Evolutionary conservation across 441 rosid species (phyloP).

Genomic region (Raphanus hybrid): DNA sequence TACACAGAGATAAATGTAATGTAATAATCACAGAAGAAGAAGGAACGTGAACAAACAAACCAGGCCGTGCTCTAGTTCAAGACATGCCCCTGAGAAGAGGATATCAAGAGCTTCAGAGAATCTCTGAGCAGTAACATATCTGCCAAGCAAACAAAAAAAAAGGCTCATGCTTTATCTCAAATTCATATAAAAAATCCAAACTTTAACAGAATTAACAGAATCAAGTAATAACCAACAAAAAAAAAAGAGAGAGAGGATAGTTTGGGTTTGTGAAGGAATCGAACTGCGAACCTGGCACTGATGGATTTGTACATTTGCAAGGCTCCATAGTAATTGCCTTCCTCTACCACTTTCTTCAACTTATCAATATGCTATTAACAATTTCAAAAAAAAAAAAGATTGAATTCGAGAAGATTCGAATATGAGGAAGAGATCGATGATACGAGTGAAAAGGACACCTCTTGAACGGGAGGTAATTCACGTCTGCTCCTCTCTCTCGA

Average conservation of each 20-base stretch:
- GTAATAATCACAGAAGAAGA: background rate
- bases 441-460: conserved; percentile 48
- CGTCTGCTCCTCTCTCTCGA: conserved; percentile 69
- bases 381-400: background rate
- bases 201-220: conserved; percentile 5
- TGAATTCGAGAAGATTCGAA: background rate
- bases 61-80: conserved; percentile 79
- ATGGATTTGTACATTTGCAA: conserved; percentile 96
- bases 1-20: background rate
- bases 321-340: conserved; percentile 90
- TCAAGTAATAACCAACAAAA: background rate
- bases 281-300: conserved; percentile 63
- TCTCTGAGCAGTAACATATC: conserved; percentile 81
- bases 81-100: conserved; percentile 81
- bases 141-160: conserved; percentile 40
- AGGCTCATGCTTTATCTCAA: conserved; percentile 27
- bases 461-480: conserved; percentile 76
- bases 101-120: conserved; percentile 83
- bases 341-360: conserved; percentile 73
- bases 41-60: conserved; percentile 58
- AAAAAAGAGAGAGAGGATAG: background rate
- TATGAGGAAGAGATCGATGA: background rate
- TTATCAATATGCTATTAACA: conserved; percentile 77
- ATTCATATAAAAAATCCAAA: background rate
- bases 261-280: background rate